A percentile compares a stretch with the other conserved stretches of the same genome.
phyloP scores from a whole-genome alignment of 331 rosid species.

The Spiraea crenata region DNA sequence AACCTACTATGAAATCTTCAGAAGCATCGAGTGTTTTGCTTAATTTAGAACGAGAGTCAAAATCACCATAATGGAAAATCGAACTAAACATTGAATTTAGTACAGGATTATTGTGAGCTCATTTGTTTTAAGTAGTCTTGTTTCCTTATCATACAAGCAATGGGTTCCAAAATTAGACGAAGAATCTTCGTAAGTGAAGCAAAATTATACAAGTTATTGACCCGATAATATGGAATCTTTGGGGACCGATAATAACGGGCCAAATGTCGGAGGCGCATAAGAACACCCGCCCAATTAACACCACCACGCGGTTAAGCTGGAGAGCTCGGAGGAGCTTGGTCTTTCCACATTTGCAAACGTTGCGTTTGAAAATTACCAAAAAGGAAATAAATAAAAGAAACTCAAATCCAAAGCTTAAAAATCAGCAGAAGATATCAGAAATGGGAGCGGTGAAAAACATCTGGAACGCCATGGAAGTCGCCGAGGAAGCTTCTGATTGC shows the following conservation, averaged over 20 bases:
- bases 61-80: too few relatives aligned
- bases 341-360: neutral
- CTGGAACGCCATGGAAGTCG: conserved; percentile 61
- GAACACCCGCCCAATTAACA: neutral
- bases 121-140: too few relatives aligned
- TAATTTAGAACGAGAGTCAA: too few relatives aligned
- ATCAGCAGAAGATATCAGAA: neutral
- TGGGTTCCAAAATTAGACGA: too few relatives aligned
- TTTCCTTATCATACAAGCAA: too few relatives aligned
- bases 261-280: neutral
- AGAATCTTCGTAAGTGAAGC: too few relatives aligned
- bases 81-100: too few relatives aligned
- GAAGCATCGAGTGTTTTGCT: too few relatives aligned
- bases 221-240: too few relatives aligned
- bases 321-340: neutral
- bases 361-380: conserved; percentile 1
- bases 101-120: too few relatives aligned
- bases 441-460: conserved; percentile 57
- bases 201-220: neutral
- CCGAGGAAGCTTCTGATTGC: conserved; percentile 37
- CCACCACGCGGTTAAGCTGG: neutral
- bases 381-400: neutral
- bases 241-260: too few relatives aligned
- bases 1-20: too few relatives aligned
- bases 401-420: neutral